A percentile compares a stretch with the other conserved stretches of the same genome.
Conservation (phyloP, 192 early-diverging fungal species). For the Thamnidium elegans region DNA sequence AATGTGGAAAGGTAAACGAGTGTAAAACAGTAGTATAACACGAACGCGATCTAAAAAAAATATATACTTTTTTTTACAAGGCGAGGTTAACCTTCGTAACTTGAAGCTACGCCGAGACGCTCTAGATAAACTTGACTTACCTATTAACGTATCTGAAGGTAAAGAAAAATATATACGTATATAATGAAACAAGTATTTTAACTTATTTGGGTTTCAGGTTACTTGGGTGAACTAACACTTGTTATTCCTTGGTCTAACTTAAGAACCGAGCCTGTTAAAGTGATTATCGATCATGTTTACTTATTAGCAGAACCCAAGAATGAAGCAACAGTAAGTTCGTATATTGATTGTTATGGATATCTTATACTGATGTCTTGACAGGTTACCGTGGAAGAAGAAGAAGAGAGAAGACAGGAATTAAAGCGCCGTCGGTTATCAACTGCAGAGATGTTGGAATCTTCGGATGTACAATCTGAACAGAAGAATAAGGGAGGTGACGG, state of each 20-base stretch:
- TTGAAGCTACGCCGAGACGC: slow-evolving; percentile 75
- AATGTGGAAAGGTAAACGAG: slow-evolving; percentile 72
- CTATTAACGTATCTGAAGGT: slow-evolving; percentile 74
- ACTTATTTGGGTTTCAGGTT: slow-evolving; percentile 45
- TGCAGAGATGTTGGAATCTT: slow-evolving; percentile 47
- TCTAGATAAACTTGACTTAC: slow-evolving; percentile 79
- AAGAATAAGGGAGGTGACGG: slow-evolving; percentile 43
- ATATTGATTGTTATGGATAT: too few relatives aligned
- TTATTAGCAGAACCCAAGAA: slow-evolving; percentile 68
- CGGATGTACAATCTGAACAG: slow-evolving; percentile 11
- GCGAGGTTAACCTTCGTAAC: slow-evolving; percentile 82
- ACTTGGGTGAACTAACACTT: slow-evolving; percentile 77
- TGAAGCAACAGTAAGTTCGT: slow-evolving; percentile 46
- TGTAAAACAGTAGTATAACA: not conserved
- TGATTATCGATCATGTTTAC: slow-evolving; percentile 73
- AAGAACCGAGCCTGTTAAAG: slow-evolving; percentile 76
- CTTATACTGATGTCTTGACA: not conserved
- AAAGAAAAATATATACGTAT: not conserved
- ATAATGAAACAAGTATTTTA: not conserved
- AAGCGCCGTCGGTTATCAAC: slow-evolving; percentile 70
- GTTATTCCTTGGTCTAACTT: slow-evolving; percentile 89
- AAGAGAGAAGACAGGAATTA: slow-evolving; percentile 59
- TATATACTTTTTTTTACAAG: slow-evolving; percentile 36
- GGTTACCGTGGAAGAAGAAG: slow-evolving; percentile 54
- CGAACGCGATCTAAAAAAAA: not conserved